Evolutionary conservation across 257 asterid species (phyloP), one percentile per base, ranked within the genome.

Genomic region (Scutellaria galericulata): DNA sequence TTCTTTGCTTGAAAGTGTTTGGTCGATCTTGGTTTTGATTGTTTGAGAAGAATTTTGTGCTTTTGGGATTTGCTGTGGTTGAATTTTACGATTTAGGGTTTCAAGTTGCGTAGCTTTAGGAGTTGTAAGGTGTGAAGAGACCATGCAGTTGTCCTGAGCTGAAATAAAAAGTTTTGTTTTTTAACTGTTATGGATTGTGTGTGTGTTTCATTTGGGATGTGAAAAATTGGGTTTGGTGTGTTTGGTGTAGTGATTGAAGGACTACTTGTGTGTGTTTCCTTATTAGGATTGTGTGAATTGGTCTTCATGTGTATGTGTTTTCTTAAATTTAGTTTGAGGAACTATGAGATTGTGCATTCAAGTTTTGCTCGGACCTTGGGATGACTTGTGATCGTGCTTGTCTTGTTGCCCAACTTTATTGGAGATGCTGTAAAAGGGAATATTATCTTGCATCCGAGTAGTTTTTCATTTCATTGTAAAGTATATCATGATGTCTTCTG

Each of bases 21-120:
- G 84, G 82, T 78, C 12, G 69, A 63, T 78, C 71, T 87, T 79
- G 46, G 65, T 81, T 78, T 76, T 75, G 48, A 8, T 64, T 80
- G 48, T 1, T 77, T 81, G 47, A 65, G 47, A 20, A 7, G 52
- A 51, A 61, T 46, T 37, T 18, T 71, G 57, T 53, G 63, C 37
- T 68, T 65, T 64, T 48, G 60, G 64, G 68, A 37, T 52, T 11
- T 58, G 64, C 27, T 54, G 31, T 60, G 27, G 45, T 64, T 78
- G 51, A 37, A 39, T 44, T 46, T 67, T 50, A 15, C 18, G 57
- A 53, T 73, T 70, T 41, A 66, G 79, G 79, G 77, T 72, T 71
- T 51, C 66, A 1, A 6, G 52, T n/a, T 8, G 20, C 7, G 6
- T 18, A 50, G 61, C 7, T 13, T 55, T 20, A 39, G 55, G 50